These are phyloP conservation scores for Tetrapisispora phaffii DNA, from an alignment of 805 yeast species.

Conservation along the genomic window DNA sequence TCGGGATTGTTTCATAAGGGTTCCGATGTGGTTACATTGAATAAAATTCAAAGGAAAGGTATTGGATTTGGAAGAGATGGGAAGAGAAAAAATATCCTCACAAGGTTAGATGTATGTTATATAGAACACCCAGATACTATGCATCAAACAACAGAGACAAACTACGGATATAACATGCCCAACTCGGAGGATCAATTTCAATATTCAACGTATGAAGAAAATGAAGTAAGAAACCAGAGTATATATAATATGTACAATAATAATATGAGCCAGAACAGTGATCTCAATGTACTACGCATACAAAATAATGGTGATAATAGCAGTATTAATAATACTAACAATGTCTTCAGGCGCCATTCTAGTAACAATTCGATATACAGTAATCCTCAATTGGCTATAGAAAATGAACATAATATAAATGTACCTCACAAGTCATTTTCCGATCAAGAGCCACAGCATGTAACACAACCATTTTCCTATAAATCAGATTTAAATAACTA, in stretches of 20 bases:
- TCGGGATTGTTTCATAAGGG: conserved; percentile 18
- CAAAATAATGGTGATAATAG: not conserved
- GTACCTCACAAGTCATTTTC: not conserved
- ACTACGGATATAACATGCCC: not conserved
- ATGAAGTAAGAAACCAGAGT: not conserved
- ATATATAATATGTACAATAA: not conserved
- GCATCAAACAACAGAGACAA: not conserved
- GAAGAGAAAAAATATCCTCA: conserved; percentile 22
- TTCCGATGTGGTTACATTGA: conserved; percentile 15
- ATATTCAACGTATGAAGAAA: not conserved
- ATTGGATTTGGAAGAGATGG: conserved; percentile 27
- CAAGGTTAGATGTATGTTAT: not conserved
- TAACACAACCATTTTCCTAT: not conserved
- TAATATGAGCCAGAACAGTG: not conserved
- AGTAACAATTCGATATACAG: not conserved
- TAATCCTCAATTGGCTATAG: not conserved
- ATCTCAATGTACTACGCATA: not conserved
- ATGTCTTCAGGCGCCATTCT: too few relatives aligned
- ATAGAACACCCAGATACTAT: not conserved
- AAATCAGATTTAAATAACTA: not conserved
- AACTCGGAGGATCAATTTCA: not conserved
- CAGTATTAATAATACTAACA: not conserved
- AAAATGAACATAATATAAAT: not conserved
- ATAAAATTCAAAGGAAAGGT: conserved; percentile 24
- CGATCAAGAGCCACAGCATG: not conserved